These are phyloP conservation scores for Sechiopsis laciniata DNA, from an alignment of 306 rosid genomes.

Conservation along the genomic window DNA sequence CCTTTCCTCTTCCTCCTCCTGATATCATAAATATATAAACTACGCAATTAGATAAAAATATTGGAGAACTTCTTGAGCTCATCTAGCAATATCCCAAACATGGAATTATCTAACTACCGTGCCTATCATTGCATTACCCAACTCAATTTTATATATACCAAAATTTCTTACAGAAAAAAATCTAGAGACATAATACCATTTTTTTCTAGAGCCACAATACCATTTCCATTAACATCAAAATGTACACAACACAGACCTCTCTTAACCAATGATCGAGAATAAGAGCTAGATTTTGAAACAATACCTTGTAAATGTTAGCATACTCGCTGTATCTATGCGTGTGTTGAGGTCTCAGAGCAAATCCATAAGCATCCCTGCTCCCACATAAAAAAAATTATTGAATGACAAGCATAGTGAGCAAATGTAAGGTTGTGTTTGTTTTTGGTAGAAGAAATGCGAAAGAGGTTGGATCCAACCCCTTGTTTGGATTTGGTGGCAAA, in stretches of 20 bases:
- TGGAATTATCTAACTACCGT: not conserved
- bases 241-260: conserved; percentile 5
- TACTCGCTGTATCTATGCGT: conserved; percentile 65
- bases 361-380: conserved; percentile 80
- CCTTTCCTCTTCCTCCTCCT: conserved; percentile 93
- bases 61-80: not conserved
- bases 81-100: not conserved
- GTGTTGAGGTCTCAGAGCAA: conserved; percentile 91
- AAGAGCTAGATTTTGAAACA: conserved; percentile 13
- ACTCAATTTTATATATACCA: not conserved
- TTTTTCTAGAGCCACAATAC: not conserved
- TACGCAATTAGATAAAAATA: not conserved
- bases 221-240: not conserved
- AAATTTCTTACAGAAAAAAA: not conserved
- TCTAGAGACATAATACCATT: not conserved
- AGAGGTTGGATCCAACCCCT: too few species aligned
- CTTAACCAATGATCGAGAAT: not conserved
- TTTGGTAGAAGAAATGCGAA: too few species aligned
- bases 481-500: too few species aligned
- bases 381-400: conserved; percentile 5
- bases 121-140: not conserved
- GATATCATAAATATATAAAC: conserved; percentile 32
- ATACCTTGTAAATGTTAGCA: conserved; percentile 68
- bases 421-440: not conserved
- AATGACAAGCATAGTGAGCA: not conserved